Evolutionary conservation across 2,329 filamentous ascomycete genomes (phyloP).

Genomic region (Juglanconis sp.): DNA sequence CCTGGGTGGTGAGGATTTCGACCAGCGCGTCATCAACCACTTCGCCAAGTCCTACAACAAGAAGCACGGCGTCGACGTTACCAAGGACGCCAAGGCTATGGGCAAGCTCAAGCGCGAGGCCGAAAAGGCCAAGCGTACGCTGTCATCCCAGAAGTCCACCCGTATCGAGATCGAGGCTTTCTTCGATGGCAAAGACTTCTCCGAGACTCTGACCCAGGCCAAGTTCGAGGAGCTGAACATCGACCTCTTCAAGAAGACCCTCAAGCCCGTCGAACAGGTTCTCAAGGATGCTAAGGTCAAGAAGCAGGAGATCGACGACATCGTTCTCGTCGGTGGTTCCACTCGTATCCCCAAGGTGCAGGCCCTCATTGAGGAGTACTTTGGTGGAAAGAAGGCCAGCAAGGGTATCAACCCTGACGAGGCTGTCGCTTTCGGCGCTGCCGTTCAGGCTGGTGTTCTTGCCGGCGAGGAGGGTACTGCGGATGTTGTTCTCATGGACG

Average conservation of each 20-base stretch:
- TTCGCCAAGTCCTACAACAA: slow-evolving; percentile 99
- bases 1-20: slow-evolving; percentile 97
- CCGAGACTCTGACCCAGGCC: slow-evolving; percentile 94
- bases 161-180: slow-evolving; percentile 97
- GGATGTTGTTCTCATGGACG: slow-evolving; percentile 91
- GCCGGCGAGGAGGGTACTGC: slow-evolving; percentile 79
- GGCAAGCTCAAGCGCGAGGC: slow-evolving; percentile 99
- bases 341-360: slow-evolving; percentile 99
- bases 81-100: slow-evolving; percentile 96
- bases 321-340: slow-evolving; percentile 96
- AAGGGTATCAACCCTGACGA: slow-evolving; percentile 99
- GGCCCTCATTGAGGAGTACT: slow-evolving; percentile 91
- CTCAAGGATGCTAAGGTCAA: slow-evolving; percentile 97
- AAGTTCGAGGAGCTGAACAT: slow-evolving; percentile 99
- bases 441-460: slow-evolving; percentile 94
- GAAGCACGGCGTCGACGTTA: slow-evolving; percentile 89
- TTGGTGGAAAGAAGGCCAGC: slow-evolving; percentile 91
- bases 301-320: slow-evolving; percentile 93
- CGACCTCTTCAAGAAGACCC: slow-evolving; percentile 98
- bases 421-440: slow-evolving; percentile 96
- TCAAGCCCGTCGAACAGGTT: slow-evolving; percentile 98
- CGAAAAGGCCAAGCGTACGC: slow-evolving; percentile 98
- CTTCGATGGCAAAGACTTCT: slow-evolving; percentile 96
- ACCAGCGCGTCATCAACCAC: slow-evolving; percentile 95
- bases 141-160: slow-evolving; percentile 90